Base-by-base conservation (phyloP, 306 rosid genomes). In the Begonia peltatifolia region DNA sequence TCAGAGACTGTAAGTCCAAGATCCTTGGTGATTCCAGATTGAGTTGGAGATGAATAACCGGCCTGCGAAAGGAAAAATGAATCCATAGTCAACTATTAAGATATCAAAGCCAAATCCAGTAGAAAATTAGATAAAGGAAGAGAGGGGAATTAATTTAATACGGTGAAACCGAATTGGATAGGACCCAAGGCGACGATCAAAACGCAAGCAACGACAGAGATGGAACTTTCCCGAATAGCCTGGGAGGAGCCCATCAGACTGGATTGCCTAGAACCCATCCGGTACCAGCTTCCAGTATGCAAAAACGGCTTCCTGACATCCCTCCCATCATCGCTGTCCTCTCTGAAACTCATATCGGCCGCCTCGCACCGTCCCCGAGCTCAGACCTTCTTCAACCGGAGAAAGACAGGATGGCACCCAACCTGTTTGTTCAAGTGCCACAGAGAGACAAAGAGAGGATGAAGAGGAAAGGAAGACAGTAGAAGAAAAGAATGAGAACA, bases 221-320 rank as follows among this genome's bases (percentile, higher is more conserved):
- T 65, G 22, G 95, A 79, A 63, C 76, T 68, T 0, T 90, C 96
- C 4, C 86, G 84, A 41, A 90, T 76, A 63, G 70, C 79, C 72
- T 83, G 88, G 8, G 92, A 57, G 6, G 99, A 86, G n/a, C 80
- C 87, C 68, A 80, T 53, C 80, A 80, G 38, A 59, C 95, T 86
- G 55, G 96, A 71, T 49, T 81, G 82, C 63, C 81, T 69, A 20
- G 75, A 79, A 51, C 76, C 87, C 82, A 90, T 86, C 2, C 82
- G 81, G 53, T 86, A 90, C 99, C 99, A 90, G 48, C 99, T 90
- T 43, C 99, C 99, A 2, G 96, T 81, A 53, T 90, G 95, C 15
- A 90, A 64, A 17, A 90, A 86, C 10, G 99, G 99, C 72, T 90
- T 90, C 84, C 74, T 71, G 30, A 90, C 66, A 72, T 90, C 87